Evolutionary conservation across 2,329 filamentous ascomycete genomes (phyloP).

Genomic region (Aspergillus quadricinctus): DNA sequence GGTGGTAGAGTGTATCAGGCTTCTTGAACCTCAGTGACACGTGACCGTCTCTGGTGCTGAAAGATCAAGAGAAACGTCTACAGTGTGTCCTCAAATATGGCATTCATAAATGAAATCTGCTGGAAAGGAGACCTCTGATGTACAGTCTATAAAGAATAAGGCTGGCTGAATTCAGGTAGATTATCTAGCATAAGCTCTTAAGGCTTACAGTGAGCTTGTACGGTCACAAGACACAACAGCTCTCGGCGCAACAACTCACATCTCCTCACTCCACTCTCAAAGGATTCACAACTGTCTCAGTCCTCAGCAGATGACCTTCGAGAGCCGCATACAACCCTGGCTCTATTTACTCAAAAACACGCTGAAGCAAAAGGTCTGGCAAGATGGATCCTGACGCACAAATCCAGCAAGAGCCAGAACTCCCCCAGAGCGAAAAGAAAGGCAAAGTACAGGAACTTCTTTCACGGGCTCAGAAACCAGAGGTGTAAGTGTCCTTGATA

Average conservation of each 20-base stretch:
- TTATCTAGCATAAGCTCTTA: not conserved
- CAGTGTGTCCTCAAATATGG: not conserved
- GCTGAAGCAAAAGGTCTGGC: not conserved
- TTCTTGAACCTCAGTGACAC: not conserved
- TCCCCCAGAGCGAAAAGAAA: not conserved
- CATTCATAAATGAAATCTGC: not conserved
- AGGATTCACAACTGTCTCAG: not conserved
- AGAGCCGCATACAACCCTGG: not conserved
- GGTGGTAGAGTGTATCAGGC: not conserved
- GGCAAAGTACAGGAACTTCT: not conserved
- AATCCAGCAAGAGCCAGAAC: not conserved
- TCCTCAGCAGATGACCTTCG: not conserved
- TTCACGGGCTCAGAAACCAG: not conserved
- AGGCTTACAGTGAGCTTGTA: too few relatives aligned
- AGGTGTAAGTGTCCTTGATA: not conserved
- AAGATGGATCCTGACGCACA: not conserved
- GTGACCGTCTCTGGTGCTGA: not conserved
- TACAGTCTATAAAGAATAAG: not conserved
- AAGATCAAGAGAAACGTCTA: not conserved
- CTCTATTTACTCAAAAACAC: not conserved
- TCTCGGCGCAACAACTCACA: not conserved
- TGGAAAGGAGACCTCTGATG: not conserved
- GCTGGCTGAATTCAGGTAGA: too few relatives aligned
- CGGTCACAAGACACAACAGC: not conserved
- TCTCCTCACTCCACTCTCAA: not conserved